Evolutionary conservation across 306 rosid species (phyloP), one percentile per base, ranked within the genome.

Genomic region (Fragaria iinumae): DNA sequence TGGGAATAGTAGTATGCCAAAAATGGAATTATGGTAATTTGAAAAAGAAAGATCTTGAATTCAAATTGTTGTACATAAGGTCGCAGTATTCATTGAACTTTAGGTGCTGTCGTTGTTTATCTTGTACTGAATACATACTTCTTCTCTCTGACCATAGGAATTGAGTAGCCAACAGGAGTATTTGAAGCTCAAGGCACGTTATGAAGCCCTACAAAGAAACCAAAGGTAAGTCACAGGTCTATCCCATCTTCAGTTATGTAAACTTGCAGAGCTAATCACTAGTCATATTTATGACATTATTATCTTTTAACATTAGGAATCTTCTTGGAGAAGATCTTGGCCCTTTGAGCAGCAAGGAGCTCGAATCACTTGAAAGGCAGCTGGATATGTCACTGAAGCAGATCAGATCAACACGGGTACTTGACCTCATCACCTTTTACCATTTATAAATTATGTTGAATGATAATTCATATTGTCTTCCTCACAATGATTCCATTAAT

Each of bases 291-390:
- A 50, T 14, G 44, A 67, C 27, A 53, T 50, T 3, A 49, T 67
- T 69, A 21, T 67, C 4, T 69, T 67, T 6, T 67, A 48, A 23
- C 44, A 71, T 62, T 49, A 95, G 97, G 89, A 90, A 95, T 83
- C 92, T 95, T 50, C 82, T 92, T 89, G 99, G 99, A 71, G 99
- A 95, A 88, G 99, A 95, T 73, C 97, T 95, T 78, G 97, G 96
- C 38, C 90, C 92, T 67, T 82, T 95, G 68, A 89, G 63, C 87
- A 92, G 96, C 87, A 95, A 89, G 84, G 97, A 95, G 69, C 97
- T 95, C 1, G 99, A 95, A 76, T 87, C 93, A 7, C 99, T 95
- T 79, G 99, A 95, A 83, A 95, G 92, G 83, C 97, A 95, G 86
- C 90, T 95, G 57, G 99, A 92, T 77, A 84, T 90, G 69, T 92